phyloP scores from a whole-genome alignment of 2,329 filamentous ascomycete genomes.

The Ceratocystis destructans region DNA sequence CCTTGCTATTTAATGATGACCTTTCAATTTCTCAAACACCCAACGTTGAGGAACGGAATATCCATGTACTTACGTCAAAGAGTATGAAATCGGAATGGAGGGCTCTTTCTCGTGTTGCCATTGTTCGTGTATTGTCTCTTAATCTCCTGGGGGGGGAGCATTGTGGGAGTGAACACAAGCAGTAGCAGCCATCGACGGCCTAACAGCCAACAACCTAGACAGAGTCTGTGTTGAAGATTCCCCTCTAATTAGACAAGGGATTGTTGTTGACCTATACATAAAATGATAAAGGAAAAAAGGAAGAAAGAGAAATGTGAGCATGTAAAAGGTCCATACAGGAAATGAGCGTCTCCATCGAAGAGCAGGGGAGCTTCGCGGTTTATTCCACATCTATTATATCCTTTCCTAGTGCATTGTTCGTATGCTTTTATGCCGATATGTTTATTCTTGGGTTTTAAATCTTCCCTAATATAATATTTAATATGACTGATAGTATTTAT shows the following conservation, averaged over 20 bases:
- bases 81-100: background rate
- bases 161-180: no score
- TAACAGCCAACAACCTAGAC: no score
- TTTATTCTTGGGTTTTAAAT: background rate
- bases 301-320: background rate
- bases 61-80: background rate
- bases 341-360: background rate
- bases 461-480: background rate
- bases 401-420: background rate
- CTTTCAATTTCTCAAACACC: background rate
- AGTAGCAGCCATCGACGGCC: no score
- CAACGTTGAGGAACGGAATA: background rate
- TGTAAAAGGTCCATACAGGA: constrained; percentile 4
- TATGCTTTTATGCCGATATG: background rate
- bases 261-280: background rate
- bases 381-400: no score
- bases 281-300: background rate
- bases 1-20: no score
- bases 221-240: no score
- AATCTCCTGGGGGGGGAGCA: no score
- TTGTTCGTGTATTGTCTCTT: no score
- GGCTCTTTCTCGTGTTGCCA: background rate
- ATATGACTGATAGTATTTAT: background rate
- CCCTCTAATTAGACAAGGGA: no score
- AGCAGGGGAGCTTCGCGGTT: background rate